Evolutionary conservation across 495 filamentous ascomycete species (phyloP).

Genomic region (Penicillium diatomitis): DNA sequence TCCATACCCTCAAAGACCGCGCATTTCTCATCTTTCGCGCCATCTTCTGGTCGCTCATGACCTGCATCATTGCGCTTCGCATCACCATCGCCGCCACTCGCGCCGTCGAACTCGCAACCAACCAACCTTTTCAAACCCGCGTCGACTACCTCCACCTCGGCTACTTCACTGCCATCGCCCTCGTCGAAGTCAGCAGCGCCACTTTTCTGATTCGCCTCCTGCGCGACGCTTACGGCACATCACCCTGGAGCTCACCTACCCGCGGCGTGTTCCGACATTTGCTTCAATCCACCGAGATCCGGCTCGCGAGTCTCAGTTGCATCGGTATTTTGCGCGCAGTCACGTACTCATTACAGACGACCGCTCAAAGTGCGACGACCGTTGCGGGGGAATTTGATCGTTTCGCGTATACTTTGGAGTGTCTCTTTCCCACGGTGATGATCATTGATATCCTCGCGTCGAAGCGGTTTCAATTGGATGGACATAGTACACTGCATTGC

Average conservation of each 20-base stretch:
- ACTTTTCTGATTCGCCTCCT: not conserved
- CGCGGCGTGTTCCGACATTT: not conserved
- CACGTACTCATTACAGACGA: not conserved
- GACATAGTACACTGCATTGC: not conserved
- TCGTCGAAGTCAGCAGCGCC: not conserved
- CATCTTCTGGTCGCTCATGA: not conserved
- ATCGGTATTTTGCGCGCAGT: not conserved
- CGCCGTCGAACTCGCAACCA: not conserved
- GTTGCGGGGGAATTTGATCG: not conserved
- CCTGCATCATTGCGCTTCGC: not conserved
- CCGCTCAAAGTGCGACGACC: not conserved
- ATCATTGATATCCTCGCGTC: conserved; percentile 1
- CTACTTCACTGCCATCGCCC: not conserved
- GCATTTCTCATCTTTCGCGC: not conserved
- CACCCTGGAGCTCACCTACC: not conserved
- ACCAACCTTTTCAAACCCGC: not conserved
- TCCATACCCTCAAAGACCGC: not conserved
- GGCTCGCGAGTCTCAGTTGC: not conserved
- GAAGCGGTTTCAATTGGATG: not conserved
- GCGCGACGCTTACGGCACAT: not conserved
- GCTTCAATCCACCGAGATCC: not conserved
- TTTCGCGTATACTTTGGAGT: not conserved
- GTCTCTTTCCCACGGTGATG: not conserved
- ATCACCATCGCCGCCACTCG: not conserved
- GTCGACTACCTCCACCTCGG: conserved; percentile 1